Base-by-base conservation (phyloP, 345 rosid genomes). In the Luvunga scandens region DNA sequence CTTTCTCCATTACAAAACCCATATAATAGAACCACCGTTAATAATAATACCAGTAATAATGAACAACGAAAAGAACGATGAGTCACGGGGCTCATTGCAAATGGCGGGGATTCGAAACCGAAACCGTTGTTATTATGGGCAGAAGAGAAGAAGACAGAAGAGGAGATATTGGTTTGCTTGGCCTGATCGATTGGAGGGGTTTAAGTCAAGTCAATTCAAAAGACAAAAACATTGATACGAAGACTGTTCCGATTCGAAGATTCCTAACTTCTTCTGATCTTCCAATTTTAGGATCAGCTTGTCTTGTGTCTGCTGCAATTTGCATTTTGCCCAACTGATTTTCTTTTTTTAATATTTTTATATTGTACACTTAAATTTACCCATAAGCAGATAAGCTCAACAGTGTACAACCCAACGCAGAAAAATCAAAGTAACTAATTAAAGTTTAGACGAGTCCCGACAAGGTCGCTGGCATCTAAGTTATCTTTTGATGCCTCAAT, bases 281-380 rank as follows among this genome's bases (percentile, higher is more conserved):
- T 77, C 70, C 50, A 78, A 78, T 81, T 81, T 86, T 74, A n/a
- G 86, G 80, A 86, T 86, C 83, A 73, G 61, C 31, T 69, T 59
- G 27, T 7, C 62, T 53, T 45, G 50, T 45, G 50, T 12, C 50
- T 13, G n/a, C n/a, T n/a, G 50, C 18, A 45, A 45, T 45, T 3
- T 45, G 50, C 50, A 13, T 45, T 42, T 12, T 45, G 5, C 57
- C 57, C 57, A 0, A 16, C 22, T 53, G 5, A 18, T 4, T 53
- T 19, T 18, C 22, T 18, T 18, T 53, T 12, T 45, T 45, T 13
- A 45, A 45, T 3, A 45, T 45, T 45, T 3, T 45, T 13, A 13
- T n/a, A n/a, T 6, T 45, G 50, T 45, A 45, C 50, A 45, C 3
- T 13, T 10, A 12, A 45, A 45, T 12, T 45, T 45, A 12, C 14